phyloP scores from a whole-genome alignment of 2,329 filamentous ascomycete species.

The Ustulina deusta region DNA sequence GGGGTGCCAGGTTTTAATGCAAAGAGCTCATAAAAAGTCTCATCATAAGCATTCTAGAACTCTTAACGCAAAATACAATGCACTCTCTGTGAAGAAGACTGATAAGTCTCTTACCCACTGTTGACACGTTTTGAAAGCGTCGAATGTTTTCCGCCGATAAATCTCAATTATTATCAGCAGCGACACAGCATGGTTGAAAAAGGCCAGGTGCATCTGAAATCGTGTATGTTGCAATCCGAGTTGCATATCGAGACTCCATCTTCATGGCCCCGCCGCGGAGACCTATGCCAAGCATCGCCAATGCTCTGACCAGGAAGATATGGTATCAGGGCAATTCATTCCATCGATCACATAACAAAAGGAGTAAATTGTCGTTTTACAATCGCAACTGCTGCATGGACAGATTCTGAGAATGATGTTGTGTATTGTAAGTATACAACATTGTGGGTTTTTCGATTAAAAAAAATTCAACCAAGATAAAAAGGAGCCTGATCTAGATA shows the following conservation, averaged over 20 bases:
- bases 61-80: not conserved
- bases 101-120: not conserved
- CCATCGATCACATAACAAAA: not conserved
- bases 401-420: not conserved
- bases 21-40: not conserved
- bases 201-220: too few relatives aligned
- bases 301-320: not conserved
- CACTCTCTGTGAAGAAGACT: not conserved
- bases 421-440: not conserved
- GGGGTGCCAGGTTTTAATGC: not conserved
- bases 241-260: not conserved
- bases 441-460: constrained; percentile 18
- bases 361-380: not conserved
- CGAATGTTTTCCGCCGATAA: not conserved
- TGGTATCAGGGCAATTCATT: not conserved
- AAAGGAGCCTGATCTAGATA: too few relatives aligned
- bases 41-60: not conserved
- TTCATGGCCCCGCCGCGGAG: not conserved
- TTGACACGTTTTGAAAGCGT: not conserved
- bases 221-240: not conserved
- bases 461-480: too few relatives aligned
- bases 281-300: not conserved
- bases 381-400: not conserved
- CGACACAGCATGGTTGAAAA: not conserved
- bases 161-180: not conserved